Base-by-base conservation (phyloP, 305 asterid genomes). In the Petunia hybrid region DNA sequence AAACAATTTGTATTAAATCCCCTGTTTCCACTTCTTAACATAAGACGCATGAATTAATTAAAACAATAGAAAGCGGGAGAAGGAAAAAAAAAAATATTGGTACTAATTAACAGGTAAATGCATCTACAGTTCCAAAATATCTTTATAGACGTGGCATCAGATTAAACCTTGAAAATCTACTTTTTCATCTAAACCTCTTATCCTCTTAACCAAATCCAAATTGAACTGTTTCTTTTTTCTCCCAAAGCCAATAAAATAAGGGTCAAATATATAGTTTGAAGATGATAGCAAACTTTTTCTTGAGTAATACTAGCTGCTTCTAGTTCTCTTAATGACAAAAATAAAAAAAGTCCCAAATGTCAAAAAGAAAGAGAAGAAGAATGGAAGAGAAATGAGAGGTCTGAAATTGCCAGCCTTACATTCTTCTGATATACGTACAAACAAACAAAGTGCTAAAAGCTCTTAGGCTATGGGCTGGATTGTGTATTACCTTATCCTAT, bases 401-500 rank as follows among this genome's bases (percentile, higher is more conserved):
- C 85, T 64, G 80, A 86, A 91, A 77, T 86, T 81, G 90, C 79
- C 81, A 87, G 81, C 95, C 91, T 86, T 78, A 71, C 83, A 80
- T 88, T 91, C 88, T 73, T 80, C 1, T 66, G 85, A 80, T 71
- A 71, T 71, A 71, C 61, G 80, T 84, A 79, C 87, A 86, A 82
- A 81, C 53, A 51, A 53, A 38, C 59, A 60, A 77, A 41, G 55
- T 14, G 14, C 60, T 70, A 22, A 70, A 69, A 60, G 71, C 56
- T 77, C 81, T 77, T 77, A 77, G 73, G 73, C 81, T 63, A 31
- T 77, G 81, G 81, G 61, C 61, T 80, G 85, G 85, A 89, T 77
- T 83, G 61, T 63, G 83, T 87, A 79, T 90, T 84, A 87, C 92
- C 93, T 91, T 89, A 91, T 91, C 97, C 94, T 93, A 93, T 91